Evolutionary conservation across 257 asterid species (phyloP), one percentile per base, ranked within the genome.

Genomic region (Lycium ferocissimum): DNA sequence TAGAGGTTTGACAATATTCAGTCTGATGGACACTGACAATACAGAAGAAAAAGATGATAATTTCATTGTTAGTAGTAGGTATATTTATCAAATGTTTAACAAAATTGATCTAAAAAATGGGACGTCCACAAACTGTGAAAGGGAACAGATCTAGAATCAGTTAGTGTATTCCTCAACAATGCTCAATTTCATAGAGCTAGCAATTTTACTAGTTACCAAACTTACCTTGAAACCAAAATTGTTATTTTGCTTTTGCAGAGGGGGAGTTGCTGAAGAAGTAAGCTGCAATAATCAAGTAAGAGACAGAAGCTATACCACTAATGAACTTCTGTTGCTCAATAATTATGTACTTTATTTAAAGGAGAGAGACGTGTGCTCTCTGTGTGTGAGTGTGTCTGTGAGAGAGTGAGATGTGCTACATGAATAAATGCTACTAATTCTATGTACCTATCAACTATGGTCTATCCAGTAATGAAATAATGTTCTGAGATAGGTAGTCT

Each of bases 351-450:
- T 58, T 2, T 2, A 22, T 38, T 56, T 22, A 53, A 18, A 22
- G 15, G 47, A 43, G 61, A 53, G 67, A 51, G 69, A 62, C 14
- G 9, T 33, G 40, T 82, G 78, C 58, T 63, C 43, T 17, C 70
- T 62, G 20, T 63, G 81, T 40, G 45, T 40, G 33, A 69, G 75
- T 82, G 80, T 83, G 85, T 33, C 61, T 9, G 61, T 62, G 40
- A 38, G 58, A 17, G 85, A 66, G 85, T 73, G 59, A 0, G 43
- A 9, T 66, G 35, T 53, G 57, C 35, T 67, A 12, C 5, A 58
- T 57, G 85, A 67, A 69, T 83, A 69, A 83, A 69, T 83, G 54
- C 40, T 10, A 49, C 35, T 63, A 66, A 37, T 83, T 67, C 81
- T 66, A 83, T 83, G 85, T 83, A 67, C 53, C 45, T 53, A 67